Evolutionary conservation across 306 rosid species (phyloP).

Genomic region (Mimosa bimucronata): DNA sequence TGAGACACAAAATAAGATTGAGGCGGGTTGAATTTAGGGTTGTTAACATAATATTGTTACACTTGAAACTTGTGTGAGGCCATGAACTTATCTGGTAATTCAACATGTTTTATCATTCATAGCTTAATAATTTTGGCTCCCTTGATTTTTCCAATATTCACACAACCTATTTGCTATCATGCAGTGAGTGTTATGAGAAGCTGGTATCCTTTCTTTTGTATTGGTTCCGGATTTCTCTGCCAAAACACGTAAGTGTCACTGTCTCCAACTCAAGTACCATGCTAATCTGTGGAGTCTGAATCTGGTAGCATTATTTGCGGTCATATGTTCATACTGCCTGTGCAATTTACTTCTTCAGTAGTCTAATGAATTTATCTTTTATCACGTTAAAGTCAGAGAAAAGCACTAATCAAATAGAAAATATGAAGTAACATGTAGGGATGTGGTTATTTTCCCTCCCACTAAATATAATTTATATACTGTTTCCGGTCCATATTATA

Average conservation of each 20-base stretch:
- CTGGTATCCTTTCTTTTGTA: slow-evolving; percentile 82
- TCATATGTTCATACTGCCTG: too few relatives aligned
- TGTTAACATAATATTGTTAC: not conserved
- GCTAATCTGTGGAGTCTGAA: slow-evolving; percentile 3
- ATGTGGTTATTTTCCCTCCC: too few relatives aligned
- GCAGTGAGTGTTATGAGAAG: slow-evolving; percentile 81
- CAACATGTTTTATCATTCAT: not conserved
- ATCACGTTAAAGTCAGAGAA: too few relatives aligned
- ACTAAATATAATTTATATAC: not conserved
- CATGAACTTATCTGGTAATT: slow-evolving; percentile 6
- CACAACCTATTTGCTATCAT: slow-evolving; percentile 32
- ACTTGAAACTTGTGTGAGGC: slow-evolving; percentile 14
- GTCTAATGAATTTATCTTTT: too few relatives aligned
- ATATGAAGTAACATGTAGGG: too few relatives aligned
- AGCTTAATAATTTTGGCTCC: not conserved
- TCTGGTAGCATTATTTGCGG: not conserved
- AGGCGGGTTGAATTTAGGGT: not conserved
- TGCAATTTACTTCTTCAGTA: too few relatives aligned
- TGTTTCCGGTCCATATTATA: too few relatives aligned
- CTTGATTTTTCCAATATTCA: not conserved
- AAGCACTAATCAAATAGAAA: too few relatives aligned
- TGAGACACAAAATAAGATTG: not conserved
- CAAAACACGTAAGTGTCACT: slow-evolving; percentile 60
- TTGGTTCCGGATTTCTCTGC: slow-evolving; percentile 80
- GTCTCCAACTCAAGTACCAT: slow-evolving; percentile 29